Percentiles rank a stretch among this genome's conserved stretches.
phyloP scores from a whole-genome alignment of 208 protist genomes.

The Leishmania tarentolae region DNA sequence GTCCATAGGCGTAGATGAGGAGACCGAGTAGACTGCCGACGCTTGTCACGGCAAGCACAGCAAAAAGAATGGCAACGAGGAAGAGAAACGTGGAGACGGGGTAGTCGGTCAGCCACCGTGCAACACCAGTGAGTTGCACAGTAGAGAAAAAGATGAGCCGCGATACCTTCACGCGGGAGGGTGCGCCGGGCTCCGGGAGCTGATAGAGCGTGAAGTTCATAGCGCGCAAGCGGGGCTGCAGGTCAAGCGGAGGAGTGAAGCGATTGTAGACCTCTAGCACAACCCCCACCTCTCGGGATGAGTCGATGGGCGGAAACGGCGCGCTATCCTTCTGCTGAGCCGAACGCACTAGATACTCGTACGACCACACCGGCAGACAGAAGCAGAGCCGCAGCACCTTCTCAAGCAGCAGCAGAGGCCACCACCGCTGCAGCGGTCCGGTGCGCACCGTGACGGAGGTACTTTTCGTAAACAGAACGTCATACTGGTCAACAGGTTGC shows the following conservation, averaged over 20 bases:
- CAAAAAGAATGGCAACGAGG: conserved; percentile 29
- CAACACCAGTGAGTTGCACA: conserved; percentile 55
- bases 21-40: conserved; percentile 9
- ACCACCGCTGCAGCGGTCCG: conserved; percentile 20
- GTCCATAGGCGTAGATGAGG: conserved; percentile 15
- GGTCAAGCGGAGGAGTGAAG: conserved; percentile 58
- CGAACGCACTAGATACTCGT: conserved; percentile 23
- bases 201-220: conserved; percentile 83
- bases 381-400: conserved; percentile 32
- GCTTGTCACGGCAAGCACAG: conserved; percentile 5
- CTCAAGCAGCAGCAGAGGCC: conserved; percentile 13
- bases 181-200: conserved; percentile 9
- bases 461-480: conserved; percentile 57
- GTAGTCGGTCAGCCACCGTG: conserved; percentile 57
- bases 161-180: conserved; percentile 41
- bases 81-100: conserved; percentile 48
- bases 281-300: conserved; percentile 47
- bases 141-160: conserved; percentile 57
- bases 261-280: conserved; percentile 58
- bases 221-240: conserved; percentile 68
- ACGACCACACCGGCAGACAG: conserved; percentile 36
- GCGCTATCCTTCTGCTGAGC: conserved; percentile 25
- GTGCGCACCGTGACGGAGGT: conserved; percentile 52
- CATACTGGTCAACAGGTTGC: conserved; percentile 39
- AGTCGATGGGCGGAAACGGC: conserved; percentile 53